Base-by-base conservation (phyloP, 257 asterid genomes). In the Anisodus acutangulus region DNA sequence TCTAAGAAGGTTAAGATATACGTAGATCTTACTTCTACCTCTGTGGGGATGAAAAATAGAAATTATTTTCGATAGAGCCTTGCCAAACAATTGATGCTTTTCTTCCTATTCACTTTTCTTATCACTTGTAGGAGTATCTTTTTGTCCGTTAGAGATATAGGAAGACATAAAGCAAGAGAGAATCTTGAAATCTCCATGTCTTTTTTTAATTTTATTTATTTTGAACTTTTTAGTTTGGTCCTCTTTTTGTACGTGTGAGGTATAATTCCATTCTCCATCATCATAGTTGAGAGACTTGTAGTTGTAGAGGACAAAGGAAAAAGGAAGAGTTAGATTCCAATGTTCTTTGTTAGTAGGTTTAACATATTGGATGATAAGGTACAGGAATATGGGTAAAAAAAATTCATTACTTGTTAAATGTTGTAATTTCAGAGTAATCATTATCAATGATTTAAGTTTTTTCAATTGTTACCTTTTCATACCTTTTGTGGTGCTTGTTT, bases 31-130 rank as follows among this genome's bases (percentile, higher is more conserved):
- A 31, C 35, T 1, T 31, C 2, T 31, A 31, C 53, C 51, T 68
- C 35, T 68, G 76, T 22, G 26, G 26, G 26, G 35, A 31, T 31
- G 2, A 1, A 1, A 31, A 31, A 22, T 1, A 31, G 35, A 31
- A 1, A 1, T 1, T 31, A 31, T 31, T 31, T 31, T 1, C 2
- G 35, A 31, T 31, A 1, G 35, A 31, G 0, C 35, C 35, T 31
- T 1, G 1, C 35, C 26, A 68, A 57, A 79, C 74, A 81, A 81
- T 69, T 84, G 90, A 90, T 92, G 91, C 98, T 89, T 91, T 91
- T 84, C 93, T 91, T 92, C 88, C 88, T 55, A 15, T 85, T 91
- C 92, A 89, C 93, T 92, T 84, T 89, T 93, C 88, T 76, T 85
- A 43, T 51, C 60, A 83, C 84, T 87, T 83, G 83, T 88, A 86